phyloP scores from a whole-genome alignment of 108 stramenopile species.

The Aurantiochytrium sp. region DNA sequence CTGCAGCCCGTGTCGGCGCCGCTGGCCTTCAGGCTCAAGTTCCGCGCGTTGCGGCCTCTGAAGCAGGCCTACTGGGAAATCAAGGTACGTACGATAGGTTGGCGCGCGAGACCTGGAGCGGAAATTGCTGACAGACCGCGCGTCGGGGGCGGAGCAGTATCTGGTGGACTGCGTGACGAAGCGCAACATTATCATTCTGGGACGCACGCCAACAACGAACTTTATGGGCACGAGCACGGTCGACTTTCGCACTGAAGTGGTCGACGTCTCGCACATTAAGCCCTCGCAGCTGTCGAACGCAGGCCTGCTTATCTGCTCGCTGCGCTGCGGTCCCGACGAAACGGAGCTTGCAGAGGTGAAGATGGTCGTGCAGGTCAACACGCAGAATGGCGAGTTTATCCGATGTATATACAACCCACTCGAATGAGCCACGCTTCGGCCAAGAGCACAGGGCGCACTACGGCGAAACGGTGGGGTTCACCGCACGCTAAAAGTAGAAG shows the following conservation, averaged over 20 bases:
- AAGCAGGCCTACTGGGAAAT: background rate
- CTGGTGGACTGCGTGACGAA: conserved; percentile 24
- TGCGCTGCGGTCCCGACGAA: background rate
- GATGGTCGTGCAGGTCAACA: conserved; percentile 9
- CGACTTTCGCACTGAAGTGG: background rate
- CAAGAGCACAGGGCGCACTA: no score
- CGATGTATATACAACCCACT: conserved; percentile 24
- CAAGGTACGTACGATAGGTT: conserved; percentile 28
- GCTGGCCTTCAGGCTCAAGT: background rate
- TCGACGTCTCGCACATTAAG: conserved; percentile 7
- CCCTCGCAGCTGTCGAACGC: conserved; percentile 15
- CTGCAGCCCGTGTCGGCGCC: background rate
- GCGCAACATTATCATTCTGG: conserved; percentile 27
- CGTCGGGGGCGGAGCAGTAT: background rate
- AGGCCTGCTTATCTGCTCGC: conserved; percentile 4
- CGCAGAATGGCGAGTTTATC: background rate
- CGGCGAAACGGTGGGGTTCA: no score
- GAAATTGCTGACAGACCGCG: no score
- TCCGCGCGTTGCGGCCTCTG: background rate
- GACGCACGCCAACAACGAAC: background rate
- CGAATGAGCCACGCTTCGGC: background rate
- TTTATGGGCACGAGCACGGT: background rate
- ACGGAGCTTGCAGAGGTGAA: conserved; percentile 2
- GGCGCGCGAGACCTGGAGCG: no score
- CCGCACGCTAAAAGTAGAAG: no score